A percentile compares a stretch with the other conserved stretches of the same genome.
Evolutionary conservation across 1,139 yeast species (phyloP).

Genomic region (Sugiyamaella grinbergsii): DNA sequence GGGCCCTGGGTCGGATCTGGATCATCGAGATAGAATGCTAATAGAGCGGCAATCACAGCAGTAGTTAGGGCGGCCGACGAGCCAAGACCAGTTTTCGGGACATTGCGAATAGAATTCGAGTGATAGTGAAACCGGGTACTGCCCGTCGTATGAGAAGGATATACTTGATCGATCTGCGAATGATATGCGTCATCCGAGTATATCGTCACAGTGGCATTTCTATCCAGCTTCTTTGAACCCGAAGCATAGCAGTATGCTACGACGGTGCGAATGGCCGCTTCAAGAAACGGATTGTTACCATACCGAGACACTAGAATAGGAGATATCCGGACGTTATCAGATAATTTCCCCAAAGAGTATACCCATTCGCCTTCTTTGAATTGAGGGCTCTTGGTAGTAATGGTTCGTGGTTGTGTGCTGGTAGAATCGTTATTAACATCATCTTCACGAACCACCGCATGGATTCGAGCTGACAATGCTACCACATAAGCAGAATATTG

Average conservation of each 20-base stretch:
- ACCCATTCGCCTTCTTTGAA: constrained; percentile 71
- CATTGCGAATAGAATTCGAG: constrained; percentile 58
- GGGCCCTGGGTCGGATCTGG: constrained; percentile 38
- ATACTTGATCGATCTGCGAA: constrained; percentile 58
- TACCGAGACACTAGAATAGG: constrained; percentile 1
- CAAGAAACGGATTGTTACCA: constrained; percentile 72
- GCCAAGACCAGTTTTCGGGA: constrained; percentile 93
- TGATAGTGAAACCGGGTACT: constrained; percentile 59
- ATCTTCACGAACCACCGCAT: constrained; percentile 55
- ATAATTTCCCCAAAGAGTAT: constrained; percentile 42
- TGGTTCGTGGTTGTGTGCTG: constrained; percentile 35
- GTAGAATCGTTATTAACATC: constrained; percentile 10
- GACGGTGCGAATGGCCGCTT: constrained; percentile 60
- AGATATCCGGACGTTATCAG: background rate
- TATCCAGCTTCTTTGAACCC: constrained; percentile 1
- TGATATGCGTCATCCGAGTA: constrained; percentile 91
- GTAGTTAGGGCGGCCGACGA: constrained; percentile 94
- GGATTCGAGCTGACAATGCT: constrained; percentile 89
- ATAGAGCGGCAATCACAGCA: constrained; percentile 70
- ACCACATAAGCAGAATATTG: constrained; percentile 74
- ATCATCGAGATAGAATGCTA: constrained; percentile 49
- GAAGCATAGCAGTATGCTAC: constrained; percentile 53
- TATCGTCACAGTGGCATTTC: constrained; percentile 55
- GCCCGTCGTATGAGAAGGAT: background rate
- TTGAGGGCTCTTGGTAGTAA: constrained; percentile 74